Conservation (phyloP, 163 green algal species). For the Scenedesmus sp. region DNA sequence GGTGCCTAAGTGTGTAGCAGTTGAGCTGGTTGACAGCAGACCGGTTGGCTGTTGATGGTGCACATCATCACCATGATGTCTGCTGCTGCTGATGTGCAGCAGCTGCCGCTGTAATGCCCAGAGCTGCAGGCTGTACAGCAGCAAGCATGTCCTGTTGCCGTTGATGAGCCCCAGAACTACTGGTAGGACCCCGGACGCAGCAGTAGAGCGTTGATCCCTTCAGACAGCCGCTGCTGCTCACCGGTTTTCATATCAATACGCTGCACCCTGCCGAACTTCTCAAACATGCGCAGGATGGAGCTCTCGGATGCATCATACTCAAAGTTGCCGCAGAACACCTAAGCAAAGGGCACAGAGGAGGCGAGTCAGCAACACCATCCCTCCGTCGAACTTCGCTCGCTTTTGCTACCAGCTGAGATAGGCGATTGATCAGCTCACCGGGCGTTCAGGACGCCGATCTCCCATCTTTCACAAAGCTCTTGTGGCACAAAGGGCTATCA, state of each 20-base stretch:
- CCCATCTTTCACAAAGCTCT: not conserved
- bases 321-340: conserved; percentile 81
- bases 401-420: not conserved
- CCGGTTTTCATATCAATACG: conserved; percentile 87
- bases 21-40: not conserved
- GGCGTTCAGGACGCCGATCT: not conserved
- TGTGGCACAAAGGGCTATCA: not conserved
- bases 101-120: not conserved
- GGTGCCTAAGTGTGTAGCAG: not conserved
- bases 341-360: not conserved
- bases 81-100: conserved; percentile 6
- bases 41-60: not conserved
- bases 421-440: not conserved
- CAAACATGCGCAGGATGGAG: conserved; percentile 77
- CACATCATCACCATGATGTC: not conserved
- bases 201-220: not conserved
- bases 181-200: not conserved
- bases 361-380: not conserved
- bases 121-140: not conserved
- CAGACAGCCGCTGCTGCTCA: conserved; percentile 53
- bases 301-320: conserved; percentile 56
- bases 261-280: conserved; percentile 76
- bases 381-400: not conserved
- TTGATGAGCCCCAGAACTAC: not conserved
- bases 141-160: not conserved